A percentile compares a stretch with the other conserved stretches of the same genome.
phyloP scores from a whole-genome alignment of 768 basidiomycete species.

The Chalciporus sphaerocephalus region DNA sequence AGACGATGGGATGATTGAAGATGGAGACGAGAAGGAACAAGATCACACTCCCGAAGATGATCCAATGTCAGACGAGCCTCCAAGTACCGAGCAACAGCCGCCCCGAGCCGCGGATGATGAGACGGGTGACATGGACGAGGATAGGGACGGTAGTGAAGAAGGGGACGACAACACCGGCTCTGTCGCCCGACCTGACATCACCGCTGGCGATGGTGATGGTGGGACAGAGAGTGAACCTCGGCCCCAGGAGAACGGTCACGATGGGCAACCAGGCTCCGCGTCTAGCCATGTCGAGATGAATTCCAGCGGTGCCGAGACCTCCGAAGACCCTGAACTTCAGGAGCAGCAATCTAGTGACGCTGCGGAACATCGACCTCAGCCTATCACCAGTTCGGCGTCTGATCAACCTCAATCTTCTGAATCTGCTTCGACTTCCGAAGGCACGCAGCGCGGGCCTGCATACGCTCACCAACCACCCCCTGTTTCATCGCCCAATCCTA shows the following conservation, averaged over 20 bases:
- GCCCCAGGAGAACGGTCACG: constrained; percentile 15
- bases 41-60: constrained; percentile 16
- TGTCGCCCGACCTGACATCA: constrained; percentile 37
- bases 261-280: constrained; percentile 20
- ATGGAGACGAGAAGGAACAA: constrained; percentile 4
- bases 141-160: constrained; percentile 31
- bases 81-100: constrained; percentile 19
- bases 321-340: constrained; percentile 19
- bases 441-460: constrained; percentile 43
- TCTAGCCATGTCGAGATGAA: constrained; percentile 13
- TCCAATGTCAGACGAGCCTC: constrained; percentile 20
- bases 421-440: constrained; percentile 37
- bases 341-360: constrained; percentile 7
- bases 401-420: constrained; percentile 14
- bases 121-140: constrained; percentile 9
- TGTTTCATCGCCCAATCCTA: constrained; percentile 43
- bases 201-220: constrained; percentile 22
- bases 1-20: constrained; percentile 31
- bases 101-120: constrained; percentile 18
- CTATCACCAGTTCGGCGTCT: constrained; percentile 1
- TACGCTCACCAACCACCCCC: constrained; percentile 38
- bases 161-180: constrained; percentile 24
- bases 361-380: constrained; percentile 7
- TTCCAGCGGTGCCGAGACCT: constrained; percentile 18
- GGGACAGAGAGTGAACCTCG: constrained; percentile 17